Base-by-base conservation (phyloP, 2,329 filamentous ascomycete species). In the Nectriaceae sp. region DNA sequence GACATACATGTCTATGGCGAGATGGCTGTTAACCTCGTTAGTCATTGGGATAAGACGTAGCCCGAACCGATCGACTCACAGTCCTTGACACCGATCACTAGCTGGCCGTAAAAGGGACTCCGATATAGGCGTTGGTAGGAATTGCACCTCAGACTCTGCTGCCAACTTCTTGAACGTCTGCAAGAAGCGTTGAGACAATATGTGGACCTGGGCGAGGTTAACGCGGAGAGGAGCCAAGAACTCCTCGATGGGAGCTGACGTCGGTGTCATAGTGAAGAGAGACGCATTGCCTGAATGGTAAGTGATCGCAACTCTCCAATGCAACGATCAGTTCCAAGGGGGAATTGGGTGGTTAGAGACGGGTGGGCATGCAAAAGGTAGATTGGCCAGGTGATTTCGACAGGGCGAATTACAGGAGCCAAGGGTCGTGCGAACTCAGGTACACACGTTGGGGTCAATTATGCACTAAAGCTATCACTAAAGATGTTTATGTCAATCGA, bases 1-100 rank as follows among this genome's bases (percentile, higher is more conserved):
- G 59, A 60, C 79, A 77, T 69, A 87, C 85, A 83, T 85, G 69
- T 83, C 86, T 69, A 84, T 85, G 49, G 76, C 84, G 54, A 79
- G 76, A 68, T 82, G 78, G 53, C 82, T 85, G 58, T 19, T 42
- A 38, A 37, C 19, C 40, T 10, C 31, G 41, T 38, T 19, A 21
- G 47, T 61, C 42, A n/a, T n/a, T n/a, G n/a, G n/a, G n/a, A n/a
- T n/a, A n/a, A n/a, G n/a, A n/a, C n/a, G n/a, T n/a, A n/a, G n/a
- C n/a, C n/a, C n/a, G n/a, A n/a, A 62, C 56, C 43, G n/a, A 44
- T 41, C 39, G 39, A 20, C 80, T 70, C 70, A 79, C 81, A 78
- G 67, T 63, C 76, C 75, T 50, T 70, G 71, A 53, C 71, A 69
- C 44, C 63, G 61, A 31, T 71, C 66, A 19, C 66, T 67, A 11